phyloP scores from a whole-genome alignment of 202 grass and related monocot species.

The Elaeis oleifera region DNA sequence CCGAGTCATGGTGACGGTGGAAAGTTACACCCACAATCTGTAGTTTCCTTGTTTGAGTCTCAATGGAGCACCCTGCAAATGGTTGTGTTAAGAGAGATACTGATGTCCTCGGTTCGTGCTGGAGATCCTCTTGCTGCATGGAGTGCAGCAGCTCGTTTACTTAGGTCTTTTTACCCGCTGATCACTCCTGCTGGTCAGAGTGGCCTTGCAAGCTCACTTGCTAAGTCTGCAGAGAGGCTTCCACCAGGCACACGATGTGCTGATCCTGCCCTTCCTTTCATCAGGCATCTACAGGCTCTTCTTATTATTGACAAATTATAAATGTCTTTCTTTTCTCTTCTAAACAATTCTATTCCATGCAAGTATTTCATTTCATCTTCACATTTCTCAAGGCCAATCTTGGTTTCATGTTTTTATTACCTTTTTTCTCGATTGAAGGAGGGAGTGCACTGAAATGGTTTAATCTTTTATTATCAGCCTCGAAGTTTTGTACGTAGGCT shows the following conservation, averaged over 20 bases:
- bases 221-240: conserved; percentile 82
- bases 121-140: conserved; percentile 86
- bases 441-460: no score
- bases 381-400: no score
- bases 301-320: conserved; percentile 3
- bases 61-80: conserved; percentile 98
- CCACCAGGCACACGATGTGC: conserved; percentile 88
- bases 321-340: neutral
- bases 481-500: no score
- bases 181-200: conserved; percentile 94
- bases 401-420: no score
- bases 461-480: no score
- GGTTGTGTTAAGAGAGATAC: conserved; percentile 93
- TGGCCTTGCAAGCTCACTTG: conserved; percentile 88
- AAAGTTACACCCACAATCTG: conserved; percentile 52
- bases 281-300: conserved; percentile 41
- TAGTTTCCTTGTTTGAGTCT: conserved; percentile 80
- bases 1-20: conserved; percentile 39
- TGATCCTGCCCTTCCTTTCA: conserved; percentile 95
- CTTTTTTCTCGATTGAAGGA: no score
- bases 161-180: conserved; percentile 94
- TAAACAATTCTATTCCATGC: neutral
- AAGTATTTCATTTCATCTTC: no score
- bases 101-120: conserved; percentile 91
- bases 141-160: conserved; percentile 89